Evolutionary conservation across 1,284 basidiomycete species (phyloP).

Genomic region (Pterulicium gracile): DNA sequence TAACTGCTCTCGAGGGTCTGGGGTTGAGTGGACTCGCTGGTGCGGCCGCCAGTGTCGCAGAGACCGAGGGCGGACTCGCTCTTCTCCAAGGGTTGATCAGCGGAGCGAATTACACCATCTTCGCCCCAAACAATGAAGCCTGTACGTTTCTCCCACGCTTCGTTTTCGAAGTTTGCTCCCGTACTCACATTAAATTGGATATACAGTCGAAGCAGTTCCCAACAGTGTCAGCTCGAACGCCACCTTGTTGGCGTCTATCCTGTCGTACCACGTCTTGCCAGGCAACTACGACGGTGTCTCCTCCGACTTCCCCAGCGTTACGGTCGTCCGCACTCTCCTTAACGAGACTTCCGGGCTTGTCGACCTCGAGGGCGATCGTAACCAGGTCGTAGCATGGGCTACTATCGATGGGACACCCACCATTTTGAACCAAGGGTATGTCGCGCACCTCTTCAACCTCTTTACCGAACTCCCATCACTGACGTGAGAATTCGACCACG

Average conservation of each 20-base stretch:
- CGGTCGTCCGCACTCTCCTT: not conserved
- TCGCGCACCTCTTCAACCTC: too few species aligned
- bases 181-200: too few species aligned
- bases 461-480: too few species aligned
- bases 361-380: slow-evolving; percentile 39
- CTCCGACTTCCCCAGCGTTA: slow-evolving; percentile 14
- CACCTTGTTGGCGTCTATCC: slow-evolving; percentile 26
- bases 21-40: slow-evolving; percentile 29
- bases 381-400: slow-evolving; percentile 59
- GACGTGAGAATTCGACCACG: too few species aligned
- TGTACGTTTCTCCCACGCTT: slow-evolving; percentile 23
- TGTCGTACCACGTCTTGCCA: slow-evolving; percentile 55
- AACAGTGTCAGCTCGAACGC: slow-evolving; percentile 9
- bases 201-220: slow-evolving; percentile 19
- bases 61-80: slow-evolving; percentile 29
- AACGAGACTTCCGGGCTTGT: slow-evolving; percentile 20
- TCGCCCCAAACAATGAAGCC: slow-evolving; percentile 38
- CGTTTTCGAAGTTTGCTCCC: too few species aligned
- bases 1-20: slow-evolving; percentile 20
- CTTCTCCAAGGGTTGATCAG: slow-evolving; percentile 28
- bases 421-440: slow-evolving; percentile 46
- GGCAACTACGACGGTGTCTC: slow-evolving; percentile 35
- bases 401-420: slow-evolving; percentile 32
- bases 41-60: slow-evolving; percentile 25
- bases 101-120: slow-evolving; percentile 32